A percentile compares a stretch with the other conserved stretches of the same genome.
These are phyloP conservation scores for Aureobasidium mangrovei DNA, from an alignment of 2,329 filamentous ascomycete genomes.

Conservation along the genomic window DNA sequence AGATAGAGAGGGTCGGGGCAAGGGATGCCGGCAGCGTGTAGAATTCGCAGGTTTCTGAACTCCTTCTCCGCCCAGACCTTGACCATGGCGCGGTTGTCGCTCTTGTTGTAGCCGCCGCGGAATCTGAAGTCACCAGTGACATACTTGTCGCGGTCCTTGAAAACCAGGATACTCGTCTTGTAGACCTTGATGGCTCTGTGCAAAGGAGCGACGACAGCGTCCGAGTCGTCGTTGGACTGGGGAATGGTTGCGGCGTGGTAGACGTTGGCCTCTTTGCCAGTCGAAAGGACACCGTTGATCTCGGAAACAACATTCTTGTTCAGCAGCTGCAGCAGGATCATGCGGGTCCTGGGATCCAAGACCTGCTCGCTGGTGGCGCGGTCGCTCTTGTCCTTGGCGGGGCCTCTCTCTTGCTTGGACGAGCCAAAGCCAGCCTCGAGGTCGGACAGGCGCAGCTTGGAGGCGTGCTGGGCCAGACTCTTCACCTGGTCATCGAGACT, in stretches of 20 bases:
- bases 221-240: slow-evolving; percentile 44
- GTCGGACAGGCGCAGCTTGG: slow-evolving; percentile 72
- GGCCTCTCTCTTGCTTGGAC: slow-evolving; percentile 40
- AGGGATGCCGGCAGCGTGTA: slow-evolving; percentile 75
- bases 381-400: slow-evolving; percentile 79
- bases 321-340: slow-evolving; percentile 94
- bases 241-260: slow-evolving; percentile 72
- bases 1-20: slow-evolving; percentile 84
- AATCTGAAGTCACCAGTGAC: slow-evolving; percentile 93
- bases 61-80: slow-evolving; percentile 99
- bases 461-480: slow-evolving; percentile 73
- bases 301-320: slow-evolving; percentile 83
- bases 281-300: slow-evolving; percentile 90
- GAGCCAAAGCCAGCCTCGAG: slow-evolving; percentile 42
- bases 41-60: slow-evolving; percentile 81
- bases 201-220: slow-evolving; percentile 37
- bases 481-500: slow-evolving; percentile 82
- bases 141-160: slow-evolving; percentile 96
- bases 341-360: slow-evolving; percentile 83
- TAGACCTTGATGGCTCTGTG: slow-evolving; percentile 96
- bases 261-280: slow-evolving; percentile 96
- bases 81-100: slow-evolving; percentile 93
- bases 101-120: slow-evolving; percentile 83
- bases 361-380: slow-evolving; percentile 92
- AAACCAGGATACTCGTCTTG: slow-evolving; percentile 94